phyloP scores from a whole-genome alignment of 148 eudicot genomes.

The Vaccinium vitisidaea region DNA sequence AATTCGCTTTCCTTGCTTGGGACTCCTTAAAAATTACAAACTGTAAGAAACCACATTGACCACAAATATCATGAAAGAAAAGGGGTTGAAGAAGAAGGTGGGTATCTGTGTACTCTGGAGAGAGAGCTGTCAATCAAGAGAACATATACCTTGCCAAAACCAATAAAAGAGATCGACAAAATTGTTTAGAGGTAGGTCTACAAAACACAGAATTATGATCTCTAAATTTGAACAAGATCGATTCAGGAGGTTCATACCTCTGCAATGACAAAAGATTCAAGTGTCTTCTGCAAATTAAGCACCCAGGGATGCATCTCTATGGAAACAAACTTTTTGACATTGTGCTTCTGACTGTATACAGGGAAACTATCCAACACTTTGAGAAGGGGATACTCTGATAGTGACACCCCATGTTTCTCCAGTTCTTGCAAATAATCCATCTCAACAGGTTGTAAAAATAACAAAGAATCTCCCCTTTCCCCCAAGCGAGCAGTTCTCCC shows the following conservation, averaged over 20 bases:
- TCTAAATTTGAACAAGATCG: neutral
- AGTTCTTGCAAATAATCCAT: slow-evolving; percentile 75
- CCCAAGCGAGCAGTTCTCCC: slow-evolving; percentile 99
- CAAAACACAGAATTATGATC: neutral
- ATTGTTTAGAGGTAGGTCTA: neutral
- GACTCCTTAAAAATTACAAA: neutral
- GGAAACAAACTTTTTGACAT: slow-evolving; percentile 51
- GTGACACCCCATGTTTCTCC: slow-evolving; percentile 72
- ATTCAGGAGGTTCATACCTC: slow-evolving; percentile 42
- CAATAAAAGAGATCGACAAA: neutral
- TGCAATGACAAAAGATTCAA: slow-evolving; percentile 51
- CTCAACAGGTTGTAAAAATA: slow-evolving; percentile 87
- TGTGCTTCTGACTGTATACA: slow-evolving; percentile 48
- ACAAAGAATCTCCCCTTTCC: slow-evolving; percentile 80
- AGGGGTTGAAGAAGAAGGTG: neutral
- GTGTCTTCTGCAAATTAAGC: slow-evolving; percentile 66
- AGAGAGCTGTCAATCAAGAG: neutral
- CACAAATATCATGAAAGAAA: neutral
- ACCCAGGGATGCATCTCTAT: slow-evolving; percentile 94
- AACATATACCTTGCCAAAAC: neutral
- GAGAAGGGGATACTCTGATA: slow-evolving; percentile 69
- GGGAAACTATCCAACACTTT: slow-evolving; percentile 79
- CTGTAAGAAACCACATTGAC: neutral
- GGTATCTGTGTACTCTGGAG: neutral
- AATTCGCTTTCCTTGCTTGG: neutral